Evolutionary conservation across 176 grass and related monocot genomes (phyloP), one percentile per base, ranked within the genome.

Genomic region (Eragrostis curvula): DNA sequence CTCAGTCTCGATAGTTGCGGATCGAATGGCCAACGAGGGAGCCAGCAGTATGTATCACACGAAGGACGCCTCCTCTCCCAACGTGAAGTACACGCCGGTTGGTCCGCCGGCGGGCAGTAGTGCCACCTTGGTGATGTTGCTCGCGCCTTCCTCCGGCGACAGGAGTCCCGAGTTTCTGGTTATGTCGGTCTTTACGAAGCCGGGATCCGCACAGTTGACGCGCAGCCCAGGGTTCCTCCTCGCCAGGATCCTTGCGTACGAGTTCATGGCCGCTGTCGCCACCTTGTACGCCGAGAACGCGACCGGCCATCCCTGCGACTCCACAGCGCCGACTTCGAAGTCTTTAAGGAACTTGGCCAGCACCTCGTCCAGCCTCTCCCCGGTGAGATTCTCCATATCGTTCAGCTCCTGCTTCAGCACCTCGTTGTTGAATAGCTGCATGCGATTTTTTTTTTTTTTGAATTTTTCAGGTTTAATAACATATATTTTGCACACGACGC

Each of bases 201-300:
- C 92, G 0, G 89, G 92, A 2, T 68, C 9, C 29, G 52, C 79
- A 28, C 88, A 91, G 57, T 94, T 94, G 30, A 91, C 57, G 53
- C 70, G 83, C 13, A 94, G 71, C 21, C 12, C 53, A 8, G 83
- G 71, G 24, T 87, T 60, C 44, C 36, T 66, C 40, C 73, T 91
- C 1, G 88, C 88, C 0, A 94, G 74, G 16, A 89, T 39, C 80
- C 89, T 91, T 12, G 89, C 61, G 78, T 91, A 91, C 12, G 85
- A 72, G 48, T 70, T 77, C 23, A 86, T 18, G 32, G 32, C 32
- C 32, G 32, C 32, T 4, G 32, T 36, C 3, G 23, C 79, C 40
- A 94, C 59, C 61, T 72, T 91, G 66, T 94, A 94, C n/a, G 82
- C 85, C 6, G 85, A 28, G n/a, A n/a, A 2, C 16, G 0, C 36